phyloP scores from a whole-genome alignment of 768 basidiomycete species.

The Amanita brunnescens region DNA sequence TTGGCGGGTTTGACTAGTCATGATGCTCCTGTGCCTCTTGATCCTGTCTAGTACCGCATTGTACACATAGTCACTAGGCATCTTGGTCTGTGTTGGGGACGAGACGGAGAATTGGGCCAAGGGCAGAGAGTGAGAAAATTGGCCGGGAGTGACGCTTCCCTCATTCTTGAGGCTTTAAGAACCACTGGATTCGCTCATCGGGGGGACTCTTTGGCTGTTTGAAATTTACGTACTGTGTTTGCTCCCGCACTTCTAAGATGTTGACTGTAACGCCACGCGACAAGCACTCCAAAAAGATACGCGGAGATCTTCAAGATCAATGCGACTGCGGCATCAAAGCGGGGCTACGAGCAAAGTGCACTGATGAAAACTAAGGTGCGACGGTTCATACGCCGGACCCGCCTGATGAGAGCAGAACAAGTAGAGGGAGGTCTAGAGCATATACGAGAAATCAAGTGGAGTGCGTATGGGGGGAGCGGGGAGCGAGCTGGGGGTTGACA shows the following conservation, averaged over 20 bases:
- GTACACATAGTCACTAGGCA: neutral
- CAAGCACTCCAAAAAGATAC: neutral
- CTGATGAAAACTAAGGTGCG: too few species aligned
- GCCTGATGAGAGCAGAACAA: too few species aligned
- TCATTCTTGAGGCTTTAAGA: conserved; percentile 1
- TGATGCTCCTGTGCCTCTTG: conserved; percentile 5
- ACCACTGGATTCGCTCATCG: neutral
- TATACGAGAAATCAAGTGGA: too few species aligned
- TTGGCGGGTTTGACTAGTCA: neutral
- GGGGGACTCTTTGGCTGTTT: neutral
- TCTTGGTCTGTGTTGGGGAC: neutral
- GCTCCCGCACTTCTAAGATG: neutral
- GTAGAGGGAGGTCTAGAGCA: too few species aligned
- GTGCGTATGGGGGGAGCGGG: too few species aligned
- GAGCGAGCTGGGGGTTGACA: too few species aligned
- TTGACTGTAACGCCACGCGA: neutral
- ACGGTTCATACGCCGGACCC: too few species aligned
- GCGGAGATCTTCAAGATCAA: too few species aligned
- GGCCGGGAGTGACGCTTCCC: neutral
- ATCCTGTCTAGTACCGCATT: conserved; percentile 3
- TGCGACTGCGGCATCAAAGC: too few species aligned
- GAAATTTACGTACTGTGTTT: neutral
- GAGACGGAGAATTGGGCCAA: neutral
- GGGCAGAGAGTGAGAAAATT: neutral
- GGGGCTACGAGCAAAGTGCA: too few species aligned